These are phyloP conservation scores for Thalassia testudinum DNA, from an alignment of 116 monocot genomes.

Conservation along the genomic window DNA sequence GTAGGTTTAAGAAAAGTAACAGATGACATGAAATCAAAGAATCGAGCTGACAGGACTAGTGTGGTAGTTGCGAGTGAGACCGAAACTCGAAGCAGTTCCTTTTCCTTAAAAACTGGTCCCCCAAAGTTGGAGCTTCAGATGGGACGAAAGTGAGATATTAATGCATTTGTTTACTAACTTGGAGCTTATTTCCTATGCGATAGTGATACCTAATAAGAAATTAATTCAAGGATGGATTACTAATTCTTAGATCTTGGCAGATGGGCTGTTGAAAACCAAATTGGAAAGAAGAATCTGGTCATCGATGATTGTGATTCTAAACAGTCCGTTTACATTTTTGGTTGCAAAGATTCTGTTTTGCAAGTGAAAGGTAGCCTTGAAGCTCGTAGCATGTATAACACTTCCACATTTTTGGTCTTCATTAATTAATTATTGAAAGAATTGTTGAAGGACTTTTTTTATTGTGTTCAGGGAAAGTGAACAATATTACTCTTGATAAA, in stretches of 20 bases:
- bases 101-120: slow-evolving; percentile 50
- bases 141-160: slow-evolving; percentile 71
- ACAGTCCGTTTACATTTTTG: slow-evolving; percentile 90
- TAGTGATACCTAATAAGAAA: too few species aligned
- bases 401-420: too few species aligned
- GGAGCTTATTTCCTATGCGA: too few species aligned
- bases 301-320: slow-evolving; percentile 93
- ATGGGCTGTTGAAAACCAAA: slow-evolving; percentile 94
- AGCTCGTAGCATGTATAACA: too few species aligned
- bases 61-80: slow-evolving; percentile 48
- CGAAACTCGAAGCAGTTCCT: slow-evolving; percentile 25
- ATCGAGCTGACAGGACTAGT: slow-evolving; percentile 48
- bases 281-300: slow-evolving; percentile 69
- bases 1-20: slow-evolving; percentile 81
- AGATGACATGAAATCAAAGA: slow-evolving; percentile 84
- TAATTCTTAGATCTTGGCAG: slow-evolving; percentile 11
- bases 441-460: background rate
- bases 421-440: background rate
- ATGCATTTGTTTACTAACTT: too few species aligned
- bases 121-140: slow-evolving; percentile 95
- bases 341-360: slow-evolving; percentile 91
- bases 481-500: slow-evolving; percentile 97
- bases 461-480: slow-evolving; percentile 76
- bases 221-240: too few species aligned
- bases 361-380: slow-evolving; percentile 69